phyloP scores from a whole-genome alignment of 306 rosid species.

The Ochetophila trinervis region DNA sequence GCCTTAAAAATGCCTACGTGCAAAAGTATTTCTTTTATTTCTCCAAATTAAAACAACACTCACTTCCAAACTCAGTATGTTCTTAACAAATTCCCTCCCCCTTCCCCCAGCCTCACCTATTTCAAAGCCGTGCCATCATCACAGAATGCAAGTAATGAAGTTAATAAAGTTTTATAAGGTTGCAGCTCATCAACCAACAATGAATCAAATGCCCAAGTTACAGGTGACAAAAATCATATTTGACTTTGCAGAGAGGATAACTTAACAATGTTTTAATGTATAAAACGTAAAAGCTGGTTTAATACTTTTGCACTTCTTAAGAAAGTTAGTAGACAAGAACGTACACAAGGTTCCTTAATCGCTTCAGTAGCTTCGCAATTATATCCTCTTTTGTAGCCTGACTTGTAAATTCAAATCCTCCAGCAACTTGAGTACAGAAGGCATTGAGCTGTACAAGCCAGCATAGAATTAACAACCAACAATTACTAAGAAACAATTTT shows the following conservation, averaged over 20 bases:
- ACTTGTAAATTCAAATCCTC: slow-evolving; percentile 29
- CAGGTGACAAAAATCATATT: background rate
- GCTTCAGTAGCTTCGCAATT: slow-evolving; percentile 33
- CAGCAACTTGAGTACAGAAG: slow-evolving; percentile 36
- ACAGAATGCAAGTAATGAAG: too few relatives aligned
- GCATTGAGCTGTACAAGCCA: slow-evolving; percentile 34
- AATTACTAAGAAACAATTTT: background rate
- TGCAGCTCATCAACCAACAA: background rate
- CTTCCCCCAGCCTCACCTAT: too few relatives aligned
- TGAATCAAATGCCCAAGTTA: background rate
- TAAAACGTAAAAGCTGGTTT: background rate
- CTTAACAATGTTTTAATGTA: background rate
- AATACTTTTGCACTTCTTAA: background rate
- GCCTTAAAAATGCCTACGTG: too few relatives aligned
- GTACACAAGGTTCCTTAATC: slow-evolving; percentile 42
- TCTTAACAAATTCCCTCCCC: too few relatives aligned
- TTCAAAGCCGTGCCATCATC: too few relatives aligned
- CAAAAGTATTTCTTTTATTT: too few relatives aligned
- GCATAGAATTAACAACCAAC: slow-evolving; percentile 3
- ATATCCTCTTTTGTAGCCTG: slow-evolving; percentile 33
- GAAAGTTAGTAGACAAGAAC: slow-evolving; percentile 7
- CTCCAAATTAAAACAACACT: too few relatives aligned
- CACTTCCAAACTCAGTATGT: too few relatives aligned
- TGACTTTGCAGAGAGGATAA: background rate
- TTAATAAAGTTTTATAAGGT: background rate